Evolutionary conservation across 768 basidiomycete species (phyloP).

Genomic region (Tylopilus rubrobrunneus): DNA sequence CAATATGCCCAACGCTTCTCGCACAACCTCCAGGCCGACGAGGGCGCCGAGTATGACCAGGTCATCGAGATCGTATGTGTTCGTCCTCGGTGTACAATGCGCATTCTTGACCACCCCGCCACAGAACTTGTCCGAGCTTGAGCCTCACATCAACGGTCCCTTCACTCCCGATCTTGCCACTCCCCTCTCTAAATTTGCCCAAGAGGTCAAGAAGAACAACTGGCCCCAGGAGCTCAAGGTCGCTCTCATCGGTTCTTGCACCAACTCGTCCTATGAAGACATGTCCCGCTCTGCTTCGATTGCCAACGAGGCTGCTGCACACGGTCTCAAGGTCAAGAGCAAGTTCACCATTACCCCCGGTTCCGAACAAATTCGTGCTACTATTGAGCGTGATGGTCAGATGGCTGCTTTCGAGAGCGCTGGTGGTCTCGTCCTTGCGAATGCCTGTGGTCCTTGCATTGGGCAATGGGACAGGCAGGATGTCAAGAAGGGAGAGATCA

Average conservation of each 20-base stretch:
- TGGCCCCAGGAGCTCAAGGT: slow-evolving; percentile 99
- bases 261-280: slow-evolving; percentile 99
- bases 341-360: slow-evolving; percentile 98
- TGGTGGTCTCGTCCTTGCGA: slow-evolving; percentile 93
- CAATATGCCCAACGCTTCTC: slow-evolving; percentile 85
- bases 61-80: slow-evolving; percentile 80
- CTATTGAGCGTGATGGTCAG: slow-evolving; percentile 94
- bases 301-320: slow-evolving; percentile 80
- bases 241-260: slow-evolving; percentile 97
- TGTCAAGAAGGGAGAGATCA: slow-evolving; percentile 93
- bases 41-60: slow-evolving; percentile 90
- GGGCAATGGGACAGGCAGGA: slow-evolving; percentile 99
- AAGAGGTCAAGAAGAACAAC: slow-evolving; percentile 87
- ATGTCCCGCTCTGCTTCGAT: slow-evolving; percentile 98
- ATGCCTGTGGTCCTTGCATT: slow-evolving; percentile 98
- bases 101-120: neutral
- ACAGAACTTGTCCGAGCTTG: slow-evolving; percentile 92
- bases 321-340: slow-evolving; percentile 87
- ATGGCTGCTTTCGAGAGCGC: slow-evolving; percentile 82
- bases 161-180: slow-evolving; percentile 99
- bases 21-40: slow-evolving; percentile 87
- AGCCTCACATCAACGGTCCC: slow-evolving; percentile 99
- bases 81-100: neutral
- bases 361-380: slow-evolving; percentile 97
- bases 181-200: slow-evolving; percentile 92